Evolutionary conservation across 352 stramenopile species (phyloP).

Genomic region (Phytophthora pluvialis): DNA sequence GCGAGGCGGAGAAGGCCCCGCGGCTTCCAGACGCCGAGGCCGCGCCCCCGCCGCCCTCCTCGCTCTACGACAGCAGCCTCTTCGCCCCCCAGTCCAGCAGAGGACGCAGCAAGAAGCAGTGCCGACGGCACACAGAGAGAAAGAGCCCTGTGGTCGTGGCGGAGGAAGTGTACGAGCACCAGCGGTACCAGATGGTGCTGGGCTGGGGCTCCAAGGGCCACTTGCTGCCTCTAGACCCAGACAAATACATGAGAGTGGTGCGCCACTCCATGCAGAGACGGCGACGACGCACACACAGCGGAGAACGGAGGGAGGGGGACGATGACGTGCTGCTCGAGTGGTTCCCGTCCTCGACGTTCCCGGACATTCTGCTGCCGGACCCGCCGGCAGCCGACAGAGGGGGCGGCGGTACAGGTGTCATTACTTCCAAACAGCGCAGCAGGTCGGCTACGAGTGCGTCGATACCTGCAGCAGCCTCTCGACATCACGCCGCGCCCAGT

Average conservation of each 20-base stretch:
- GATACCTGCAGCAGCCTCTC: background rate
- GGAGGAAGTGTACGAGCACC: slow-evolving; percentile 75
- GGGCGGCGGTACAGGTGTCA: too few species aligned
- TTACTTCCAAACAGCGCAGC: slow-evolving; percentile 31
- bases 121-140: slow-evolving; percentile 1
- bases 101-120: slow-evolving; percentile 2
- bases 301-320: slow-evolving; percentile 7
- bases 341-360: slow-evolving; percentile 55
- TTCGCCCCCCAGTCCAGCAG: slow-evolving; percentile 13
- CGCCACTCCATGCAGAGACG: slow-evolving; percentile 18
- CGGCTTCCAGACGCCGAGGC: background rate
- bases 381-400: background rate
- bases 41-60: slow-evolving; percentile 5
- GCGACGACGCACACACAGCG: slow-evolving; percentile 4
- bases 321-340: slow-evolving; percentile 42
- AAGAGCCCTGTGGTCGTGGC: slow-evolving; percentile 34
- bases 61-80: slow-evolving; percentile 37
- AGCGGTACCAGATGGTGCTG: slow-evolving; percentile 74
- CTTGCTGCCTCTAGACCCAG: slow-evolving; percentile 71
- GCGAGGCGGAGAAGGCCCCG: background rate
- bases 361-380: slow-evolving; percentile 56
- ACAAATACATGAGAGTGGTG: slow-evolving; percentile 67
- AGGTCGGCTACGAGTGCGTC: slow-evolving; percentile 26
- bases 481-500: slow-evolving; percentile 2
- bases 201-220: slow-evolving; percentile 81